Evolutionary conservation across 805 yeast genomes (phyloP).

Genomic region (Saturnispora silvae): DNA sequence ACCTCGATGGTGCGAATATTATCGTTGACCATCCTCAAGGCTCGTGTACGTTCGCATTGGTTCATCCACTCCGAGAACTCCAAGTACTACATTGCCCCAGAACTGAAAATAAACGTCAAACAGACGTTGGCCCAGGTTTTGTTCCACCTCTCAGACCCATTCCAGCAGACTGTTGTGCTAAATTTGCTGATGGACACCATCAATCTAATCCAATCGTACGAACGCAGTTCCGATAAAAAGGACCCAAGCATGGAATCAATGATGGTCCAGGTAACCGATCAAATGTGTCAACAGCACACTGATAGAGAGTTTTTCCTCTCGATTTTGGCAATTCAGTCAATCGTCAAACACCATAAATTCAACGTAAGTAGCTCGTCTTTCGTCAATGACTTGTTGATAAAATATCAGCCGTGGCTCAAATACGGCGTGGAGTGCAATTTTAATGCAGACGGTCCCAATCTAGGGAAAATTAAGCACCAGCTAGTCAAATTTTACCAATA

Average conservation of each 20-base stretch:
- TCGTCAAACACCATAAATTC: slow-evolving; percentile 67
- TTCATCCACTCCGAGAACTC: slow-evolving; percentile 39
- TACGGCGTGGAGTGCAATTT: slow-evolving; percentile 2
- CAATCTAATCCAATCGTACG: slow-evolving; percentile 18
- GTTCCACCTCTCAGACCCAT: slow-evolving; percentile 15
- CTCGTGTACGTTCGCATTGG: slow-evolving; percentile 63
- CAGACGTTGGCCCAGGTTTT: neutral
- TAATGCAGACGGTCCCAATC: neutral
- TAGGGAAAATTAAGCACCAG: neutral
- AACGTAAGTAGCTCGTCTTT: slow-evolving; percentile 49
- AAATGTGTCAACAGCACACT: neutral
- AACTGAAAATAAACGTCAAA: slow-evolving; percentile 30
- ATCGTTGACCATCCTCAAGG: slow-evolving; percentile 77
- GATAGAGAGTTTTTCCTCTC: slow-evolving; percentile 5
- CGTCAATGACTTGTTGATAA: slow-evolving; percentile 7
- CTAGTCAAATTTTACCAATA: slow-evolving; percentile 5
- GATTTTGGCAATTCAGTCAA: slow-evolving; percentile 56
- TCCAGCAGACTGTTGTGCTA: slow-evolving; percentile 25
- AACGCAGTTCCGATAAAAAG: neutral
- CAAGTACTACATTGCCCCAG: slow-evolving; percentile 10
- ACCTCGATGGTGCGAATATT: slow-evolving; percentile 57
- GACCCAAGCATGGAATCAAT: slow-evolving; percentile 2
- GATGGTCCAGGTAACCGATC: neutral
- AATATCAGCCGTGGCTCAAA: slow-evolving; percentile 4
- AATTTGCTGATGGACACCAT: slow-evolving; percentile 51